A percentile compares a stretch with the other conserved stretches of the same genome.
These are phyloP conservation scores for Fusarium tuaranense DNA, from an alignment of 2,329 filamentous ascomycete species.

Conservation along the genomic window DNA sequence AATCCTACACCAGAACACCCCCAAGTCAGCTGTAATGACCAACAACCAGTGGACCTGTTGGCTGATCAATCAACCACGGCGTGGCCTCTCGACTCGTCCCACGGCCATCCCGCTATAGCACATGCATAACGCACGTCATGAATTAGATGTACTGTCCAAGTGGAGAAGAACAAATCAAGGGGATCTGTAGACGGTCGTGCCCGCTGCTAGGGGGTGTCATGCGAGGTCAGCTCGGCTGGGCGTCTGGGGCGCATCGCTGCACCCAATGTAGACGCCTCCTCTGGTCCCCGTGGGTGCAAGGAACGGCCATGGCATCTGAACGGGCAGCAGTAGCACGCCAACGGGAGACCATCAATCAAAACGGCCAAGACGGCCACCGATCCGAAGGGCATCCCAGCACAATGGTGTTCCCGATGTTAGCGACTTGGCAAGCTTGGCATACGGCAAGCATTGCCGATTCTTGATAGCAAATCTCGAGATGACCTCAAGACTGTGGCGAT, in stretches of 20 bases:
- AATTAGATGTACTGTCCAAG: slow-evolving; percentile 2
- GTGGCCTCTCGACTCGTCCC: neutral
- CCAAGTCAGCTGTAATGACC: neutral
- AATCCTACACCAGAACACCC: neutral
- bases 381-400: slow-evolving; percentile 13
- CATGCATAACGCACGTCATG: slow-evolving; percentile 19
- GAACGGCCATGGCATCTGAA: slow-evolving; percentile 26
- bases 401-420: slow-evolving; percentile 11
- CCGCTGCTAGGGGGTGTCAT: neutral
- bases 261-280: slow-evolving; percentile 23
- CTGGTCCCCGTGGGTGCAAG: slow-evolving; percentile 28
- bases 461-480: neutral
- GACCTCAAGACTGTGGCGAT: slow-evolving; percentile 16
- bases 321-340: neutral
- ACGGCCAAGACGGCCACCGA: slow-evolving; percentile 16
- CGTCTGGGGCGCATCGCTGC: slow-evolving; percentile 4
- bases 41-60: slow-evolving; percentile 24
- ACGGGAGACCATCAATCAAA: neutral
- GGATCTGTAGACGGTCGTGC: neutral
- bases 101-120: slow-evolving; percentile 20
- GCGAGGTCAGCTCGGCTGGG: neutral
- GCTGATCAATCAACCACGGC: slow-evolving; percentile 9
- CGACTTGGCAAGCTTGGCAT: slow-evolving; percentile 32
- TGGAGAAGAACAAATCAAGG: neutral
- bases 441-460: slow-evolving; percentile 10